Percentiles rank a stretch among this genome's conserved stretches.
phyloP scores from a whole-genome alignment of 2,329 filamentous ascomycete species.

The Tolypocladium album region DNA sequence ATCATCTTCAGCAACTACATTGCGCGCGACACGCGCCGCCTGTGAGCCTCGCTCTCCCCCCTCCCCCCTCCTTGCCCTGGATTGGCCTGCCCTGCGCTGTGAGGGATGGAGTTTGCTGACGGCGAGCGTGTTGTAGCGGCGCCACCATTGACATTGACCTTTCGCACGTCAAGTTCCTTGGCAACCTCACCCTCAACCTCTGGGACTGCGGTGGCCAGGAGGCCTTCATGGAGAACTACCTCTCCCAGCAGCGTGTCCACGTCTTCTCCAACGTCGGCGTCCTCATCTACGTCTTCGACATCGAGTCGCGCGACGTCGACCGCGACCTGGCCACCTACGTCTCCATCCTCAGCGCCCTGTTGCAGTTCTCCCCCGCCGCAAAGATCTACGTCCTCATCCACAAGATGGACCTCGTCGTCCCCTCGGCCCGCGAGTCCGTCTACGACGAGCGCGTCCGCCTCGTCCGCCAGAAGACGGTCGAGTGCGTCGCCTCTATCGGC shows the following conservation, averaged over 20 bases:
- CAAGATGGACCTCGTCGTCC: slow-evolving; percentile 95
- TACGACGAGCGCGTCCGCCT: slow-evolving; percentile 75
- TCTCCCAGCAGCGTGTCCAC: slow-evolving; percentile 87
- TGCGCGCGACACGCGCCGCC: slow-evolving; percentile 81
- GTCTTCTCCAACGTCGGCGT: slow-evolving; percentile 96
- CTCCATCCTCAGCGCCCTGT: slow-evolving; percentile 77
- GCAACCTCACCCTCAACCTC: slow-evolving; percentile 90
- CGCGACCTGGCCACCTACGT: slow-evolving; percentile 88
- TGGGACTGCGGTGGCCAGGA: slow-evolving; percentile 99
- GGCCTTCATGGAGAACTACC: slow-evolving; percentile 97
- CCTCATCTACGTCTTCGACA: slow-evolving; percentile 98
- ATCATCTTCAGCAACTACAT: slow-evolving; percentile 99
- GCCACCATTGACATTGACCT: slow-evolving; percentile 98
- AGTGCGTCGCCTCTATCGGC: slow-evolving; percentile 31
- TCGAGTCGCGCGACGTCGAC: slow-evolving; percentile 89
- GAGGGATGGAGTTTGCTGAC: not conserved
- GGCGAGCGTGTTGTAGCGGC: slow-evolving; percentile 35
- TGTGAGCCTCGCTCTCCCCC: slow-evolving; percentile 34
- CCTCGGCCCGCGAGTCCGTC: slow-evolving; percentile 64
- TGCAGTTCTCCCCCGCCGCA: slow-evolving; percentile 70
- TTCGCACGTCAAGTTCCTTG: slow-evolving; percentile 97
- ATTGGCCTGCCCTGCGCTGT: too few relatives aligned
- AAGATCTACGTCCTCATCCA: slow-evolving; percentile 93
- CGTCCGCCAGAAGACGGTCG: slow-evolving; percentile 61
- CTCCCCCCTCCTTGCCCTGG: not conserved